Evolutionary conservation across 495 filamentous ascomycete species (phyloP).

Genomic region (Xeromyces bisporus): DNA sequence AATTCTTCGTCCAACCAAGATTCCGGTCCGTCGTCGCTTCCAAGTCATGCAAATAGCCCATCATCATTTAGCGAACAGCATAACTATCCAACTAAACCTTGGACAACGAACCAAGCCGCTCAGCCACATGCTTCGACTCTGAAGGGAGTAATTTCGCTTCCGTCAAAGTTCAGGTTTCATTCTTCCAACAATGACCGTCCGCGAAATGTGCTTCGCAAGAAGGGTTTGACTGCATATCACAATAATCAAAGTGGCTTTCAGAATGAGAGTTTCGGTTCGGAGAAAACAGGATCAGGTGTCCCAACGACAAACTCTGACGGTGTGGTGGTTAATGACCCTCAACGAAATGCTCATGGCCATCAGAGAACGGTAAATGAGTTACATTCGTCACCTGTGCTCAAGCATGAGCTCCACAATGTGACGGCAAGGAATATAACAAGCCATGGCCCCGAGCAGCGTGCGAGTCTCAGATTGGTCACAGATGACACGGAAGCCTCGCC

Average conservation of each 20-base stretch:
- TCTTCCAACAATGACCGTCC: conserved; percentile 10
- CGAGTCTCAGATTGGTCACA: conserved; percentile 23
- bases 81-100: conserved; percentile 1
- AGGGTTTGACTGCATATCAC: conserved; percentile 23
- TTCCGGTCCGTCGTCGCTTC: conserved; percentile 15
- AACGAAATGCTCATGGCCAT: not conserved
- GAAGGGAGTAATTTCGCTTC: conserved; percentile 3
- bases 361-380: too few species aligned
- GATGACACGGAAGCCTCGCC: conserved; percentile 41
- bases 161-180: conserved; percentile 4
- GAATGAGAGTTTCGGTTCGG: conserved; percentile 4
- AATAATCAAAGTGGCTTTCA: conserved; percentile 10
- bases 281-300: conserved; percentile 23
- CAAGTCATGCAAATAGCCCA: too few species aligned
- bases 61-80: too few species aligned
- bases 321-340: conserved; percentile 1
- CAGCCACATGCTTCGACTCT: conserved; percentile 8
- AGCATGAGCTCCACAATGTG: too few species aligned
- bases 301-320: conserved; percentile 5
- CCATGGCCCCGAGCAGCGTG: conserved; percentile 25
- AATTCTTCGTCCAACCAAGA: conserved; percentile 9
- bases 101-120: conserved; percentile 5
- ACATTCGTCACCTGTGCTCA: too few species aligned
- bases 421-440: too few species aligned
- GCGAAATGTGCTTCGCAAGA: conserved; percentile 29